A percentile compares a stretch with the other conserved stretches of the same genome.
Conservation (phyloP, 371 early-diverging fungal genomes). For the Mucor ambiguus region DNA sequence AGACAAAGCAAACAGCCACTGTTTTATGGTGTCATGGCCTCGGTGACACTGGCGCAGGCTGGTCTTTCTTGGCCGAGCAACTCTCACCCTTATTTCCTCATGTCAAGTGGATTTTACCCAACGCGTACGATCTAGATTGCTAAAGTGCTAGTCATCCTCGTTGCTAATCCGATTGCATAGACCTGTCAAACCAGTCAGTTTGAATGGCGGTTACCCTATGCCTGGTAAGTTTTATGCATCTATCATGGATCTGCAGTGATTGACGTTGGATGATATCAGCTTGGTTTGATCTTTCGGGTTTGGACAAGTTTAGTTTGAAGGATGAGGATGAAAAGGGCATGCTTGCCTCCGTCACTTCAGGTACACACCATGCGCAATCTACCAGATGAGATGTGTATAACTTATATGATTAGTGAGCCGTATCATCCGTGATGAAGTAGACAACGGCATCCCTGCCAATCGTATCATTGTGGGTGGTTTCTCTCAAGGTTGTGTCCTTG, state of each 20-base stretch:
- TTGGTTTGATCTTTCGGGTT: constrained; percentile 82
- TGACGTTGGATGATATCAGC: constrained; percentile 12
- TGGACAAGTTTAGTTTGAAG: constrained; percentile 48
- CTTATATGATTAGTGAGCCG: constrained; percentile 60
- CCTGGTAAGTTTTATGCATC: constrained; percentile 61
- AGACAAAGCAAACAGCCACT: constrained; percentile 73
- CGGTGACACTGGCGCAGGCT: constrained; percentile 73
- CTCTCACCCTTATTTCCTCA: constrained; percentile 67
- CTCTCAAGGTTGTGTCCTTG: constrained; percentile 91
- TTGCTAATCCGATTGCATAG: constrained; percentile 23
- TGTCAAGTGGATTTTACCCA: constrained; percentile 81
- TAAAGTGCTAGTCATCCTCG: no score
- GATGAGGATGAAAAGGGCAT: constrained; percentile 84
- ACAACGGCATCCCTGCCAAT: constrained; percentile 77
- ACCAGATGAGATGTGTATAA: no score
- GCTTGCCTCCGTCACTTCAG: constrained; percentile 57
- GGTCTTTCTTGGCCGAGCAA: constrained; percentile 71
- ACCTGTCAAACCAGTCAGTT: constrained; percentile 78
- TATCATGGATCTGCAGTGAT: background rate
- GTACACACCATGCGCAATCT: no score
- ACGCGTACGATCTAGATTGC: constrained; percentile 62
- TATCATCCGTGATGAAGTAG: constrained; percentile 79
- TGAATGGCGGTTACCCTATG: constrained; percentile 87
- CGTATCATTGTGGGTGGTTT: constrained; percentile 95
- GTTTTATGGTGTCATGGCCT: constrained; percentile 80